Evolutionary conservation across 177 flowering plant species (phyloP).

Genomic region (Vitis hybrid): DNA sequence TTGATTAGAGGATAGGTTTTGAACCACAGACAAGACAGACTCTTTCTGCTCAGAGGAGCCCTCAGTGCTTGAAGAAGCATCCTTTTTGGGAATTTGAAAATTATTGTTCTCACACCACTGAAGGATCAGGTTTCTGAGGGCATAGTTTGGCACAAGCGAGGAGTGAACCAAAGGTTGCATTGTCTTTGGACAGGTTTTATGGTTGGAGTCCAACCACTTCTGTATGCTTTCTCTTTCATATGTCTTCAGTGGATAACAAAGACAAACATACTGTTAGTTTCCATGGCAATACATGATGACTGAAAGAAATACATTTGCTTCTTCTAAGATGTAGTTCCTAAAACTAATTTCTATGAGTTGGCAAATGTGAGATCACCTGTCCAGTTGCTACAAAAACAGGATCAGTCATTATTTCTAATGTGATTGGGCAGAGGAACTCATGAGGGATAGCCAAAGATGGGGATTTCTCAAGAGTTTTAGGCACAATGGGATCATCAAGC

Average conservation of each 20-base stretch:
- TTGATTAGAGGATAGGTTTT: neutral
- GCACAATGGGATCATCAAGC: neutral
- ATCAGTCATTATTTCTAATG: constrained; percentile 8
- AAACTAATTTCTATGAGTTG: too few relatives aligned
- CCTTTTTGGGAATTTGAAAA: neutral
- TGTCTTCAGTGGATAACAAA: neutral
- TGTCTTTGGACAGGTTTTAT: neutral
- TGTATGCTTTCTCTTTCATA: constrained; percentile 1
- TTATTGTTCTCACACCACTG: neutral
- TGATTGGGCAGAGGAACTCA: constrained; percentile 4
- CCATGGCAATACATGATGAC: too few relatives aligned
- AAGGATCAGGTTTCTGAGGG: neutral
- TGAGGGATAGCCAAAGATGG: constrained; percentile 5
- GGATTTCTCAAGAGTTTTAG: neutral
- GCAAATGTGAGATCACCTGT: neutral
- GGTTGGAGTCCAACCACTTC: constrained; percentile 1
- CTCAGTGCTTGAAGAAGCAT: neutral
- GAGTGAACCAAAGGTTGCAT: neutral
- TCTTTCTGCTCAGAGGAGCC: neutral
- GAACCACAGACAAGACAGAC: neutral
- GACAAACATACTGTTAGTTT: neutral
- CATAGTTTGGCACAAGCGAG: neutral
- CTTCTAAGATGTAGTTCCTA: too few relatives aligned
- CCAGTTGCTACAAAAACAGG: constrained; percentile 2
- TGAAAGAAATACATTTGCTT: too few relatives aligned